Conservation (phyloP, 306 rosid species). For the Castanea mollissima region DNA sequence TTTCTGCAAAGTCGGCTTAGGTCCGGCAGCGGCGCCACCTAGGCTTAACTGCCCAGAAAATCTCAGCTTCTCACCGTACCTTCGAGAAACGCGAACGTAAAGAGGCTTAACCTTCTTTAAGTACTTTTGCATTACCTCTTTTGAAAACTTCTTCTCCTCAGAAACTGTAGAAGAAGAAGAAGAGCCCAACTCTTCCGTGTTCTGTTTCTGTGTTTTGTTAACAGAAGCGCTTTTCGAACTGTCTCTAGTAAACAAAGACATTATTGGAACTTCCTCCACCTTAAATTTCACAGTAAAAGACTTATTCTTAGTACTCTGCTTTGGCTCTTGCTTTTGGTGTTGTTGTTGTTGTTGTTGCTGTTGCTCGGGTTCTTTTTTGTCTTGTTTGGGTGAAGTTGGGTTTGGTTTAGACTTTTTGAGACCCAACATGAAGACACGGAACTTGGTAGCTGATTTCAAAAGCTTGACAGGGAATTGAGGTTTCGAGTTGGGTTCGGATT, state of each 20-base stretch:
- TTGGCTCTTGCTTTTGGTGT: constrained; percentile 1
- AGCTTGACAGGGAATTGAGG: constrained; percentile 60
- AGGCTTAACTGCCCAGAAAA: constrained; percentile 49
- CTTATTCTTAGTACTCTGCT: constrained; percentile 47
- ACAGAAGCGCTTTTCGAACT: constrained; percentile 49
- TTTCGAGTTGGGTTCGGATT: constrained; percentile 59
- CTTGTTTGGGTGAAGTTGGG: constrained; percentile 35
- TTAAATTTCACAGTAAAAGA: constrained; percentile 72
- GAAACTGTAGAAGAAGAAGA: constrained; percentile 10
- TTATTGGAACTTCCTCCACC: constrained; percentile 81
- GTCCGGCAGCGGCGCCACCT: constrained; percentile 15
- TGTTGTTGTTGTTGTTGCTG: constrained; percentile 14
- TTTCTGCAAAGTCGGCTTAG: neutral
- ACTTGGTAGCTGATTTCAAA: constrained; percentile 81
- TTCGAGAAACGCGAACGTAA: constrained; percentile 69
- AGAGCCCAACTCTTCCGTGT: constrained; percentile 32
- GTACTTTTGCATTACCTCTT: constrained; percentile 82
- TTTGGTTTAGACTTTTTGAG: constrained; percentile 58
- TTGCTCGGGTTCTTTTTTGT: constrained; percentile 21
- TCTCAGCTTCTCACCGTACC: constrained; percentile 64
- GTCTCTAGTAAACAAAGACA: constrained; percentile 80
- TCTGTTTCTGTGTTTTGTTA: constrained; percentile 36
- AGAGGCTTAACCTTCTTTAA: constrained; percentile 88
- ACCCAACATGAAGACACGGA: constrained; percentile 78
- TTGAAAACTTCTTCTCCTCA: constrained; percentile 76